Base-by-base conservation (phyloP, 495 filamentous ascomycete species). In the Neurospora tetraspora region DNA sequence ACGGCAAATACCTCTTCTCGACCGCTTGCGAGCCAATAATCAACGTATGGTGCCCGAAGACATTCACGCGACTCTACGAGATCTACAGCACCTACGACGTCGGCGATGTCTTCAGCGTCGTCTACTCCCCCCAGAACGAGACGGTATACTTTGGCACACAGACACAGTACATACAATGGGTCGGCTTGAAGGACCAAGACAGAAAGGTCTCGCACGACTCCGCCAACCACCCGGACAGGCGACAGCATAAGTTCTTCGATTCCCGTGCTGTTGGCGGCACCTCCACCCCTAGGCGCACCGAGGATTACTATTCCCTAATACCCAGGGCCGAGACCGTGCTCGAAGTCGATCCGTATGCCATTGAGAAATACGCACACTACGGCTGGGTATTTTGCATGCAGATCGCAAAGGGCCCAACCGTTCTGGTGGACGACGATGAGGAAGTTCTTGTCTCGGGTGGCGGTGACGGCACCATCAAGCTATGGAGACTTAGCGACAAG, bases 321-420 rank as follows among this genome's bases (percentile, higher is more conserved):
- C 83, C 83, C 16, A 91, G 78, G 85, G 90, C 80, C 77, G 89
- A 86, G 76, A 73, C 77, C 6, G 78, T 90, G 11, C 85, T 98
- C 16, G 94, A 96, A 77, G 94, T 97, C 77, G 92, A 94, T 77
- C 89, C 90, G 36, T 86, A 91, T 16, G 88, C 96, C 72, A 92
- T 97, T 71, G 88, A 86, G 68, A 90, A 97, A 69, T 99, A 97
- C 79, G 93, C 96, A 0, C 96, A 99, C 77, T 96, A 89, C 81
- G 96, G 96, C 16, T 98, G 97, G 80, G 88, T 98, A 1, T 97
- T 98, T 77, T 96, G 93, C 76, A 97, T 98, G 95, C 85, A 93
- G 0, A 83, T 98, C 3, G 89, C 93, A 3, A 88, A 86, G 59
- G 91, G 90, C 0, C 80, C 83, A 0, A 87, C 85, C 7, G 82